These are phyloP conservation scores for Peronospora belbahrii DNA, from an alignment of 352 stramenopile genomes.

Conservation along the genomic window DNA sequence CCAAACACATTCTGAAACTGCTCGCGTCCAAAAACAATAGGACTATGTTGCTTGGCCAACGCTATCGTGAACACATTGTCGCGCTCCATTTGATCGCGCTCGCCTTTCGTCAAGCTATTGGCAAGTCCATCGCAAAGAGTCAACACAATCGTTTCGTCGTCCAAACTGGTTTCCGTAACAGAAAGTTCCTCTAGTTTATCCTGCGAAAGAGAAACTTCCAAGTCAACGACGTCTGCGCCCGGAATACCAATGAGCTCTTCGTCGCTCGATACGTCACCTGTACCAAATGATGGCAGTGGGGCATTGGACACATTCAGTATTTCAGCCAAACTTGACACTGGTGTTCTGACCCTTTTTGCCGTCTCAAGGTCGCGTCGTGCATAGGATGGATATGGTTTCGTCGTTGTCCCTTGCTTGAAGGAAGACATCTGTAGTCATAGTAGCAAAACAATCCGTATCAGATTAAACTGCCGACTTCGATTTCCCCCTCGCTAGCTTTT, in stretches of 20 bases:
- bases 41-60: slow-evolving; percentile 25
- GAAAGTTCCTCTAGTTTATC: slow-evolving; percentile 41
- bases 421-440: slow-evolving; percentile 13
- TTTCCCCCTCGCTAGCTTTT: no score
- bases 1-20: slow-evolving; percentile 64
- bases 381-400: slow-evolving; percentile 15
- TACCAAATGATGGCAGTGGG: slow-evolving; percentile 12
- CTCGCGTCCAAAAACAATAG: slow-evolving; percentile 37
- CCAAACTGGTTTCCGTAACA: slow-evolving; percentile 41
- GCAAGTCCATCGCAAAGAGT: slow-evolving; percentile 36
- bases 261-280: slow-evolving; percentile 38
- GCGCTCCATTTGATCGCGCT: slow-evolving; percentile 39
- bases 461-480: neutral
- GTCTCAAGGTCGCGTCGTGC: slow-evolving; percentile 12
- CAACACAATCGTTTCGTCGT: slow-evolving; percentile 25
- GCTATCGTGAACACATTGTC: slow-evolving; percentile 41
- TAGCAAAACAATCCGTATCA: neutral
- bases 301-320: slow-evolving; percentile 3
- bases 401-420: slow-evolving; percentile 18
- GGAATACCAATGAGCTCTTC: slow-evolving; percentile 49
- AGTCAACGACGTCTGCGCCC: slow-evolving; percentile 28
- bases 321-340: slow-evolving; percentile 10
- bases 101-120: slow-evolving; percentile 31
- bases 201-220: slow-evolving; percentile 58
- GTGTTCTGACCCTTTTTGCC: slow-evolving; percentile 15